phyloP scores from a whole-genome alignment of 1,284 basidiomycete genomes.

The Quambalaria eucalypti region DNA sequence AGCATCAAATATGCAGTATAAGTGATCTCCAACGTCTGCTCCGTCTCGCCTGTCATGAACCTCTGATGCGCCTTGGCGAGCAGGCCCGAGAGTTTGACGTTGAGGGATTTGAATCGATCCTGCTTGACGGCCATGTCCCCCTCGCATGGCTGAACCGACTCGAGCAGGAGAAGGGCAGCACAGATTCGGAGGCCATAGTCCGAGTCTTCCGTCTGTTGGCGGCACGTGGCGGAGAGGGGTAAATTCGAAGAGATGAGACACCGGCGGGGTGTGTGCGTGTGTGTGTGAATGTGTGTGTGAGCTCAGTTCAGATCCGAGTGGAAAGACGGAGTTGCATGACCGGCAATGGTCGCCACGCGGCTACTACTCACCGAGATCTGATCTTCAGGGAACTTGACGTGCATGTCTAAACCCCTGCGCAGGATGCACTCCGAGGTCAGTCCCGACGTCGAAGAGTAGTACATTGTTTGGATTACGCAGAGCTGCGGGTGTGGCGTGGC shows the following conservation, averaged over 20 bases:
- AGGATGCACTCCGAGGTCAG: not conserved
- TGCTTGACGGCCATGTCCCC: not conserved
- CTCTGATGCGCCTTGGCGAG: not conserved
- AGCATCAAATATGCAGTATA: not conserved
- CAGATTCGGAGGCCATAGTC: not conserved
- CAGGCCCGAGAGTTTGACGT: not conserved
- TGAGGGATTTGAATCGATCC: not conserved
- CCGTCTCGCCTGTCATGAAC: not conserved
- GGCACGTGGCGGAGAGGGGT: not conserved
- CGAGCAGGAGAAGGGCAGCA: not conserved
- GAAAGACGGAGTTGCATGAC: no score
- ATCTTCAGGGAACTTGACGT: not conserved
- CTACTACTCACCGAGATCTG: no score
- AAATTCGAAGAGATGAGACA: no score
- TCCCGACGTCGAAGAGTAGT: not conserved
- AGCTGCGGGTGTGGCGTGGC: not conserved
- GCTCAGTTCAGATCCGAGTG: no score
- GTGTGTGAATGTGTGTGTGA: no score
- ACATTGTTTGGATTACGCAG: not conserved
- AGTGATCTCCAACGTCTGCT: not conserved
- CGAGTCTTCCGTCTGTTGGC: no score
- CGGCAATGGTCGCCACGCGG: no score
- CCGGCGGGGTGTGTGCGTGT: no score
- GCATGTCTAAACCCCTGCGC: not conserved
- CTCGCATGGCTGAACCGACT: not conserved